Base-by-base conservation (phyloP, 192 early-diverging fungal genomes). In the Backusella morwellensis region DNA sequence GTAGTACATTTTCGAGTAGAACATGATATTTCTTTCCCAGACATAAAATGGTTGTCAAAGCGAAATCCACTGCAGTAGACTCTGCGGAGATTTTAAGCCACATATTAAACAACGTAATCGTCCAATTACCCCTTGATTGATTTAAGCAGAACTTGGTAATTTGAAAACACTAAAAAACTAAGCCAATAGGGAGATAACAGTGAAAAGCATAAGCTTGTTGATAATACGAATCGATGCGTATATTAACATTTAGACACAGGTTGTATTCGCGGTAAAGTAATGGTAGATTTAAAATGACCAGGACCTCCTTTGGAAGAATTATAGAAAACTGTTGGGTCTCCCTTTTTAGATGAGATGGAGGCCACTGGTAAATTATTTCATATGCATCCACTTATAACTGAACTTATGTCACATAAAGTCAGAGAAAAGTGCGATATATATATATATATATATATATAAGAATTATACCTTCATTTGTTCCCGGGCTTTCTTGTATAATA, bases 401-500 rank as follows among this genome's bases (percentile, higher is more conserved):
- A 99, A 85, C 97, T 98, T 52, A 83, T 88, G 54, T 91, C 89
- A 11, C 89, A 95, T 40, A 93, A 95, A 73, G 89, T 91, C 5
- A 88, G 97, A 19, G 97, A 98, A 88, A 98, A 98, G 77, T 95
- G 94, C 72, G 97, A 99, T 84, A 78, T 91, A 32, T 32, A 29
- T 29, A 32, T 84, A 78, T 91, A 32, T 32, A 29, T 29, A 32
- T 32, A 32, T 32, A 3, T 97, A 93, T 78, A 74, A 84, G 7
- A 86, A 94, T 75, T 98, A 99, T 83, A 92, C 94, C 75, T 98
- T 98, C 87, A 90, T 97, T 9, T 93, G 91, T 79, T 96, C 96
- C 80, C 86, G 94, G 36, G 90, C 87, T 29, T 93, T 94, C 75
- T 87, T 92, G 76, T 87, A 85, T 54, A 88, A 93, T 68, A 84